Evolutionary conservation across 1,284 basidiomycete genomes (phyloP).

Genomic region (Ganoderma sinense): DNA sequence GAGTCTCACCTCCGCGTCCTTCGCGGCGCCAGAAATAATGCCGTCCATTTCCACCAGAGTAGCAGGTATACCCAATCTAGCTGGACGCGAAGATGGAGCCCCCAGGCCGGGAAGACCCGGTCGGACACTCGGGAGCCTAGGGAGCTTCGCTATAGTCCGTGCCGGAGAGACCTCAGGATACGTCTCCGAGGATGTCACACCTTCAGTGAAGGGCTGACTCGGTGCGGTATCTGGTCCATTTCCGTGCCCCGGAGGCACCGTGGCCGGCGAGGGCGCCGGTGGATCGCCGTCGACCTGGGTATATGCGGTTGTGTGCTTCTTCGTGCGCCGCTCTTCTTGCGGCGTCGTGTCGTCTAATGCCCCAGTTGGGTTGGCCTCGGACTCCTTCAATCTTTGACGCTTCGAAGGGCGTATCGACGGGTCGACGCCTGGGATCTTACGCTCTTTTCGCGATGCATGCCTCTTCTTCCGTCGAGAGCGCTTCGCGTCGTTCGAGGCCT

Average conservation of each 20-base stretch:
- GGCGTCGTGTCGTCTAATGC: background rate
- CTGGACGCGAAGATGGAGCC: conserved; percentile 1
- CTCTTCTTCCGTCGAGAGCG: background rate
- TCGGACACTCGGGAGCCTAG: background rate
- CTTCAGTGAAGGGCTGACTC: no score
- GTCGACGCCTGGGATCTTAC: background rate
- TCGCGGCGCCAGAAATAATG: conserved; percentile 12
- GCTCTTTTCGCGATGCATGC: background rate
- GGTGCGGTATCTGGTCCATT: background rate
- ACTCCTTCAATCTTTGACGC: conserved; percentile 15
- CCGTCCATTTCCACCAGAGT: conserved; percentile 16
- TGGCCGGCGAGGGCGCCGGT: background rate
- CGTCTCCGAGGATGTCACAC: background rate
- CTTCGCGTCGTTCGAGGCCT: background rate
- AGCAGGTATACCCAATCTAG: conserved; percentile 14
- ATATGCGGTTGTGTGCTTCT: background rate
- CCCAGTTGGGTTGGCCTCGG: conserved; percentile 1
- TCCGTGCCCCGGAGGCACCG: background rate
- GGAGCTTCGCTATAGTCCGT: conserved; percentile 12
- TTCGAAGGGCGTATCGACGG: conserved; percentile 10
- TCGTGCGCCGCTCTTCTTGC: background rate
- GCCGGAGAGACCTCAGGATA: background rate
- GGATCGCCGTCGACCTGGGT: background rate
- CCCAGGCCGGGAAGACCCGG: background rate
- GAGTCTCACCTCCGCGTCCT: conserved; percentile 16